Evolutionary conservation across 371 early-diverging fungal genomes (phyloP), one percentile per base, ranked within the genome.

Genomic region (Apophysomyces elegans): DNA sequence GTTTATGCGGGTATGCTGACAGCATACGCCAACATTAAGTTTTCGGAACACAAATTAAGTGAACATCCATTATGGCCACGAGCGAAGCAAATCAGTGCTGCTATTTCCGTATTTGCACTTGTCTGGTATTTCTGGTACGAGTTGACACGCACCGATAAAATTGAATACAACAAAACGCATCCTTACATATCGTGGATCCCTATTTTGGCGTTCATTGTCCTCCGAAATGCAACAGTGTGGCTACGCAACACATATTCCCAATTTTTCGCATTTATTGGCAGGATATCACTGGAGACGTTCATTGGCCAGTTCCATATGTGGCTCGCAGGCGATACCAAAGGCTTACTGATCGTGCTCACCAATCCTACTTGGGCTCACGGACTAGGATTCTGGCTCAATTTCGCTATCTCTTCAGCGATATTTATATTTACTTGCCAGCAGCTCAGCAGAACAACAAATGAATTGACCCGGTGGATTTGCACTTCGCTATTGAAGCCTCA

Each of bases 241-340:
- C 65, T 86, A 39, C 79, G 91, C 5, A 73, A 79, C 46, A 82
- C 80, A 9, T 71, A 84, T 16, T 88, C 87, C 16, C 50, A 70
- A 1, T 84, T 86, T 59, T 90, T 82, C 72, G 59, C 77, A 6
- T 87, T 83, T 47, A 77, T 90, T 32, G 93, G 92, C 18, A 80
- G 76, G 35, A 84, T 85, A 63, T 89, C 89, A 5, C 71, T 93
- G 14, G 93, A 93, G 69, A 90, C 90, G 11, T 91, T 91, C 58
- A 87, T 92, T 67, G 86, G 90, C 14, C 93, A 93, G 75, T 92
- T 88, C 74, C 93, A 93, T 68, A 78, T 91, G 67, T 92, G 90
- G 86, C 70, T 93, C 39, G 92, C 89, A 4, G 88, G 82, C 11
- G 92, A 92, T 65, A 91, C 91, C 16, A 86, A 85, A 56, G 91